Evolutionary conservation across 768 basidiomycete species (phyloP).

Genomic region (Lactifluus pinguis): DNA sequence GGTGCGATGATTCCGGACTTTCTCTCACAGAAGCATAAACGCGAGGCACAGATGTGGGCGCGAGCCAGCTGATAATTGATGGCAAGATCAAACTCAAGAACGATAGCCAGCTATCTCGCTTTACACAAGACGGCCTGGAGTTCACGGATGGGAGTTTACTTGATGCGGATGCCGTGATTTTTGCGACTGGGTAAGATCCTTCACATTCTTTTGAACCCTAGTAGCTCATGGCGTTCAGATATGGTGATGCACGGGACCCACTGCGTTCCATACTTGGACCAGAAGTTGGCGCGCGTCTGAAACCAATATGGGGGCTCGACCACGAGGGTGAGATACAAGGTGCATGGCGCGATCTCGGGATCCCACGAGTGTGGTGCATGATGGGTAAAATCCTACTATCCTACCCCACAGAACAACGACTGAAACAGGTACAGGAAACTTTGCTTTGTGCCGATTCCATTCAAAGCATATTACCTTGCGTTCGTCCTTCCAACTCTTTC

Average conservation of each 20-base stretch:
- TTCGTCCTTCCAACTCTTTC: slow-evolving; percentile 30
- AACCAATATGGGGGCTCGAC: slow-evolving; percentile 57
- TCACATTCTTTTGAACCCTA: not conserved
- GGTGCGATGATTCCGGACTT: slow-evolving; percentile 30
- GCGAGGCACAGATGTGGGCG: slow-evolving; percentile 29
- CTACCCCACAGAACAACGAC: not conserved
- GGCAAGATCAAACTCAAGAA: slow-evolving; percentile 42
- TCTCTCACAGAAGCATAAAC: not conserved
- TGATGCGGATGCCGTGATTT: slow-evolving; percentile 40
- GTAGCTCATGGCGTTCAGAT: slow-evolving; percentile 25
- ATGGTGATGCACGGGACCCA: slow-evolving; percentile 35
- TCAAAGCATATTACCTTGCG: slow-evolving; percentile 59
- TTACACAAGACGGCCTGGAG: slow-evolving; percentile 32
- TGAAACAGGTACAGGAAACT: slow-evolving; percentile 34
- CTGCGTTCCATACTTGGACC: slow-evolving; percentile 39
- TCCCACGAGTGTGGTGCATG: slow-evolving; percentile 48
- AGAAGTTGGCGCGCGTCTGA: slow-evolving; percentile 36
- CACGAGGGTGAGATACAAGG: slow-evolving; percentile 53
- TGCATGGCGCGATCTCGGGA: slow-evolving; percentile 41
- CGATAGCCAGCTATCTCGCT: slow-evolving; percentile 33
- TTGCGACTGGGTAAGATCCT: slow-evolving; percentile 38
- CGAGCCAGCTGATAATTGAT: slow-evolving; percentile 35
- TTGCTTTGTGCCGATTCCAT: slow-evolving; percentile 55
- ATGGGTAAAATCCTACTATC: slow-evolving; percentile 35
- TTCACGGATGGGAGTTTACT: slow-evolving; percentile 36